Evolutionary conservation across 768 basidiomycete genomes (phyloP).

Genomic region (Naganishia onofrii): DNA sequence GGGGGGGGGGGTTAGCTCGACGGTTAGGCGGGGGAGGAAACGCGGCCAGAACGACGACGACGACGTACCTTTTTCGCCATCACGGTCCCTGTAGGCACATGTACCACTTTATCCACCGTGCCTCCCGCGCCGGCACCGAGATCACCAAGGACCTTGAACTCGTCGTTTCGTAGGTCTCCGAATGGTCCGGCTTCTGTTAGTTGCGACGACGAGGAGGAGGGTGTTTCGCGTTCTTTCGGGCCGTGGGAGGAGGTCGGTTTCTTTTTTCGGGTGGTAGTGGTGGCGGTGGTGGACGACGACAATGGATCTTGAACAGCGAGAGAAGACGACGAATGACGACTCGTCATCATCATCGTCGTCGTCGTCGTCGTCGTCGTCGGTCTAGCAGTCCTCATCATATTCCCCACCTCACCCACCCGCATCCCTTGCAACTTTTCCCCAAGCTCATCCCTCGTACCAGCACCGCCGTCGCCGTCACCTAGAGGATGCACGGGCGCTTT

Average conservation of each 20-base stretch:
- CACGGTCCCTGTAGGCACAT: constrained; percentile 79
- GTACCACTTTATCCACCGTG: constrained; percentile 93
- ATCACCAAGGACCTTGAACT: constrained; percentile 83
- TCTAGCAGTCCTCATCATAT: constrained; percentile 28
- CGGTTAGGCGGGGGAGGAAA: not conserved
- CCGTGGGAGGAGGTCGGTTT: constrained; percentile 17
- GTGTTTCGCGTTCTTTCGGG: not conserved
- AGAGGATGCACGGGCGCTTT: not conserved
- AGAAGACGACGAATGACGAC: too few relatives aligned
- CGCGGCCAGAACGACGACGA: too few relatives aligned
- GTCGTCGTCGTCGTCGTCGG: not conserved
- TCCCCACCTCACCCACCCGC: too few relatives aligned
- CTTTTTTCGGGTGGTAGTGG: constrained; percentile 33
- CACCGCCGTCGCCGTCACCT: too few relatives aligned
- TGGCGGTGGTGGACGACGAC: not conserved
- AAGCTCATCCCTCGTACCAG: not conserved
- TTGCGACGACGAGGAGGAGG: too few relatives aligned
- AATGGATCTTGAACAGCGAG: too few relatives aligned
- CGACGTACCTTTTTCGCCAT: constrained; percentile 96
- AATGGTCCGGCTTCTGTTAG: constrained; percentile 20
- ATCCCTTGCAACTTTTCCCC: not conserved
- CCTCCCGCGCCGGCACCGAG: constrained; percentile 96
- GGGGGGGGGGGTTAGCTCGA: too few relatives aligned
- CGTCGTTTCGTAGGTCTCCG: constrained; percentile 71
- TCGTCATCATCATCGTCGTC: too few relatives aligned